Percentiles rank a stretch among this genome's conserved stretches.
These are phyloP conservation scores for Pezicula rhizophila DNA, from an alignment of 2,329 filamentous ascomycete genomes.

Conservation along the genomic window DNA sequence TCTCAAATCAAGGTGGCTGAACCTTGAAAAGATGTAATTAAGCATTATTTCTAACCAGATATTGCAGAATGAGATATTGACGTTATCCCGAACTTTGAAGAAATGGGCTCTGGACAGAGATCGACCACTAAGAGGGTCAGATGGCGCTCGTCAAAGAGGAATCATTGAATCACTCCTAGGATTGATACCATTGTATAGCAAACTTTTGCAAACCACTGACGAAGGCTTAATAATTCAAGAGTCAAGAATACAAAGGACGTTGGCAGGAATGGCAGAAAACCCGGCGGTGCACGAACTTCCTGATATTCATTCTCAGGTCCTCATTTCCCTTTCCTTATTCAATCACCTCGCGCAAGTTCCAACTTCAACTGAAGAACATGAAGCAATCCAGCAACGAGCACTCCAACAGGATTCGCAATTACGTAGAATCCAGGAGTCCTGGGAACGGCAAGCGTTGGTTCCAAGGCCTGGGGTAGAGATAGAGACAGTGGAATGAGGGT, in stretches of 20 bases:
- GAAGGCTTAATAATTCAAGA: neutral
- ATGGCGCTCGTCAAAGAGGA: neutral
- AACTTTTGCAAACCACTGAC: neutral
- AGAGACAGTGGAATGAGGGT: neutral
- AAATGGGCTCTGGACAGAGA: constrained; percentile 2
- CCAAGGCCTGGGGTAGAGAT: neutral
- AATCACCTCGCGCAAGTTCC: neutral
- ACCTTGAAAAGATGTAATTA: constrained; percentile 6
- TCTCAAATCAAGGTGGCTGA: constrained; percentile 7
- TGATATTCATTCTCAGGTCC: neutral
- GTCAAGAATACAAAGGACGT: neutral
- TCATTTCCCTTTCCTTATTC: neutral
- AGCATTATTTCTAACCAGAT: constrained; percentile 3
- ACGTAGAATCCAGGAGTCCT: neutral
- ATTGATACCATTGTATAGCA: neutral
- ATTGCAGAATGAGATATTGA: constrained; percentile 4
- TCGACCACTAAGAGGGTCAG: neutral
- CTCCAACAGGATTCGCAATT: neutral
- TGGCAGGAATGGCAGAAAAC: neutral
- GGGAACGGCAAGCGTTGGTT: too few species aligned
- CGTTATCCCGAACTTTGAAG: neutral
- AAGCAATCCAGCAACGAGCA: neutral
- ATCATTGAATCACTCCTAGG: neutral
- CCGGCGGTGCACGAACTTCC: neutral
- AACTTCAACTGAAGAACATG: neutral